phyloP scores from a whole-genome alignment of 495 filamentous ascomycete genomes.

The Trichoderma virens region DNA sequence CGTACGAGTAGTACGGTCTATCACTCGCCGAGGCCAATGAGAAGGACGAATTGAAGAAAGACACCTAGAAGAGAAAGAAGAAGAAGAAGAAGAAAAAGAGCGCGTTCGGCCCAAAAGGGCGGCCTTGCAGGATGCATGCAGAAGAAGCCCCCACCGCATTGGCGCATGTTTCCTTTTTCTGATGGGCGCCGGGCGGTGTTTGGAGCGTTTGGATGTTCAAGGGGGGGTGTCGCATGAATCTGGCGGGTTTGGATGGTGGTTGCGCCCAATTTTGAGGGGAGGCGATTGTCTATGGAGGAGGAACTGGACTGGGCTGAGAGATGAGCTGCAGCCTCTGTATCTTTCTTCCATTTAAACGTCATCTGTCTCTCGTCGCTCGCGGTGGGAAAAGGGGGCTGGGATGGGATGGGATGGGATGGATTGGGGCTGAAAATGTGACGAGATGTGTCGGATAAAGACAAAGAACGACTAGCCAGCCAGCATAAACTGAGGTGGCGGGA shows the following conservation, averaged over 20 bases:
- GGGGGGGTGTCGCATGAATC: background rate
- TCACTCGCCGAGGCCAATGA: too few relatives aligned
- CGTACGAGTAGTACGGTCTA: too few relatives aligned
- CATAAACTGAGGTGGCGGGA: too few relatives aligned
- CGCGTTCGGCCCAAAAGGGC: background rate
- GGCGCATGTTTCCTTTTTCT: background rate
- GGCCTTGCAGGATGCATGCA: background rate
- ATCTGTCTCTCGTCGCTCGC: background rate
- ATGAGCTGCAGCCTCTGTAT: background rate
- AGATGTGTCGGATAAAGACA: too few relatives aligned
- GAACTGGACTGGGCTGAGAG: background rate
- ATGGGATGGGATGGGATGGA: too few relatives aligned
- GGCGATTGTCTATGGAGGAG: too few relatives aligned
- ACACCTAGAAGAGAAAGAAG: background rate
- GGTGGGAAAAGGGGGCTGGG: background rate
- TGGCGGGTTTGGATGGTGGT: too few relatives aligned
- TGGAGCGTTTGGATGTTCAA: background rate
- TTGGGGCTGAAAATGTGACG: too few relatives aligned
- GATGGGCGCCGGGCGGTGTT: background rate
- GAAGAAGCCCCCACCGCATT: background rate
- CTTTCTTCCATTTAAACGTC: background rate
- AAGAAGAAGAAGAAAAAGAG: background rate
- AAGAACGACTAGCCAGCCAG: too few relatives aligned
- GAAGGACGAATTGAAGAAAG: too few relatives aligned
- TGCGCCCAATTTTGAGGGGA: too few relatives aligned